A percentile compares a stretch with the other conserved stretches of the same genome.
Evolutionary conservation across 257 asterid species (phyloP).

Genomic region (Ilex asprella): DNA sequence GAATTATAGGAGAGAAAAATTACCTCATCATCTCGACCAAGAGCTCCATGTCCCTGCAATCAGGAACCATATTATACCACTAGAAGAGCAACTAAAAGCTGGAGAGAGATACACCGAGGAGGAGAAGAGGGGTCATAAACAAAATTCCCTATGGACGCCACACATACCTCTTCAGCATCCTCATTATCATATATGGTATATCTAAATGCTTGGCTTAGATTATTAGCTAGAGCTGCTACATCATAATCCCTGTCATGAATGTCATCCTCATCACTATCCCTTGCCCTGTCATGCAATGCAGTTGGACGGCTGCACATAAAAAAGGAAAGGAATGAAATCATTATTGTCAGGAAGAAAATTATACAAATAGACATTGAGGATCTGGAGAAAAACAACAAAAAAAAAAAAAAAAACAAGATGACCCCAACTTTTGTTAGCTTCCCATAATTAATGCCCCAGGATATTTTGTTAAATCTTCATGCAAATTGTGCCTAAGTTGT

Average conservation of each 20-base stretch:
- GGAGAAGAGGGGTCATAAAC: neutral
- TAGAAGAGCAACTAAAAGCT: constrained; percentile 3
- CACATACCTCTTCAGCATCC: constrained; percentile 57
- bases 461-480: too few relatives aligned
- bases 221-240: constrained; percentile 84
- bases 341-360: too few relatives aligned
- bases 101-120: neutral
- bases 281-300: constrained; percentile 71
- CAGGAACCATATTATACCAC: neutral
- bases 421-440: too few relatives aligned
- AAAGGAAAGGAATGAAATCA: constrained; percentile 5
- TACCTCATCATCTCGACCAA: constrained; percentile 94
- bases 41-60: constrained; percentile 73
- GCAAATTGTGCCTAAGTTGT: too few relatives aligned
- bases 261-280: constrained; percentile 94
- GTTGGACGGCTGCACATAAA: constrained; percentile 78
- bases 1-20: neutral
- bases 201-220: constrained; percentile 85
- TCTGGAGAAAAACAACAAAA: too few relatives aligned
- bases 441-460: too few relatives aligned
- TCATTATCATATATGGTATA: constrained; percentile 76
- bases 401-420: too few relatives aligned
- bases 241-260: constrained; percentile 87
- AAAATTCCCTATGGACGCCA: neutral
- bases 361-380: too few relatives aligned